Evolutionary conservation across 148 eudicot genomes (phyloP).

Genomic region (Persicaria maculosa): DNA sequence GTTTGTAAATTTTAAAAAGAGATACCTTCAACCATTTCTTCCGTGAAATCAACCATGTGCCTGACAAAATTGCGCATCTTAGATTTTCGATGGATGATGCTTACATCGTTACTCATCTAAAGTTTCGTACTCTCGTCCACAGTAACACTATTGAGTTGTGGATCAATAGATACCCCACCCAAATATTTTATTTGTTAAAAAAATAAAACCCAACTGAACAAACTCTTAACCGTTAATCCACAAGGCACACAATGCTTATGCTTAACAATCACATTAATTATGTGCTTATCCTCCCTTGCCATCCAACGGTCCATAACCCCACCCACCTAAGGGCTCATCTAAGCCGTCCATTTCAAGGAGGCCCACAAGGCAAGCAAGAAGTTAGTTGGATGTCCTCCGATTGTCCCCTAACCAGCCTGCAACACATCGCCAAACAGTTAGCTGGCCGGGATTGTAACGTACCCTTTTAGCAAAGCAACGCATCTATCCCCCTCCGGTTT

Average conservation of each 20-base stretch:
- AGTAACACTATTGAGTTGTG: too few relatives aligned
- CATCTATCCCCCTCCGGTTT: neutral
- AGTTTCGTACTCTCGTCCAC: too few relatives aligned
- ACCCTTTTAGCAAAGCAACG: neutral
- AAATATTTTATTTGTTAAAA: too few relatives aligned
- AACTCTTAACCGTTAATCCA: too few relatives aligned
- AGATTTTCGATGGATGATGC: too few relatives aligned
- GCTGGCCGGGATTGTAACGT: neutral
- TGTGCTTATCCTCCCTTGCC: neutral
- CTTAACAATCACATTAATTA: neutral
- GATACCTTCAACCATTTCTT: too few relatives aligned
- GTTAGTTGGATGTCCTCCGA: neutral
- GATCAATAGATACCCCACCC: too few relatives aligned
- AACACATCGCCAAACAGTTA: neutral
- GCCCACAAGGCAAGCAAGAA: neutral
- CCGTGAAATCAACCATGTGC: too few relatives aligned
- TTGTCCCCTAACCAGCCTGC: conserved; percentile 2
- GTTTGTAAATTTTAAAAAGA: too few relatives aligned
- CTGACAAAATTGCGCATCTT: too few relatives aligned
- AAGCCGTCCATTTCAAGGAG: conserved; percentile 4
- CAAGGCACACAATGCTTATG: neutral
- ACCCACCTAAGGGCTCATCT: neutral
- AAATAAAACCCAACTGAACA: too few relatives aligned
- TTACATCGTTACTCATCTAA: too few relatives aligned
- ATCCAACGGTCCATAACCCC: conserved; percentile 5